Evolutionary conservation across 2,329 filamentous ascomycete species (phyloP), one percentile per base, ranked within the genome.

Genomic region (Aureobasidium leucospermi): DNA sequence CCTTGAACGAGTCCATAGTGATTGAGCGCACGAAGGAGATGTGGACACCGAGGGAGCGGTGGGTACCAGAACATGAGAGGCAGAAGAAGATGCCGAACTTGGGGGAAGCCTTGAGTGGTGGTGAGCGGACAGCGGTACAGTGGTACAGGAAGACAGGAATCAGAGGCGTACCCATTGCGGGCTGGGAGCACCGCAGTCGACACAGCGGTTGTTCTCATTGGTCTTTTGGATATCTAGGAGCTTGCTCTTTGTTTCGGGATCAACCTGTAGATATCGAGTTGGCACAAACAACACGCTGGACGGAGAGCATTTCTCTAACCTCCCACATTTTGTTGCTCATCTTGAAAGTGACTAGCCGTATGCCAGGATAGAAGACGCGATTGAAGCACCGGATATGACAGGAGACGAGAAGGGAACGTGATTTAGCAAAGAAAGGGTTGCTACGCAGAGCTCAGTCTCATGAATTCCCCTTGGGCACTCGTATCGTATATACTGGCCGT

Each of bases 1-100:
- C 84, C 75, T 99, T 99, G 80, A 99, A 97, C 60, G 91, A 91
- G 77, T 99, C 94, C 94, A 99, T 99, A 63, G 90, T 96, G 70
- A 97, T 94, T 69, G 89, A 94, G 62, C 94, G 88, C 64, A 99
- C 92, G 77, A 99, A 99, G 72, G 91, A 96, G 74, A 99, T 96
- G 79, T 99, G 94, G 38, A 99, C 94, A 63, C 94, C 94, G 32
- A 99, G 85, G 3, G 91, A 91, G 64, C 94, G 88, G 77, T 99
- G 94, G 57, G 94, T 89, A 67, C 94, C 94, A 36, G 92, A 93
- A 79, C 94, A 99, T 64, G 88, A 90, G 56, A 99, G 85, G 76
- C 94, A 99, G 81, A 99, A 96, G 79, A 99, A 99, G 74, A 96
- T 90, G 71, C 93, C 93, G 72, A 99, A 96, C 76, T 99, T 99